These are phyloP conservation scores for Geotrichum phurueaensis DNA, from an alignment of 1,139 yeast species.

Conservation along the genomic window DNA sequence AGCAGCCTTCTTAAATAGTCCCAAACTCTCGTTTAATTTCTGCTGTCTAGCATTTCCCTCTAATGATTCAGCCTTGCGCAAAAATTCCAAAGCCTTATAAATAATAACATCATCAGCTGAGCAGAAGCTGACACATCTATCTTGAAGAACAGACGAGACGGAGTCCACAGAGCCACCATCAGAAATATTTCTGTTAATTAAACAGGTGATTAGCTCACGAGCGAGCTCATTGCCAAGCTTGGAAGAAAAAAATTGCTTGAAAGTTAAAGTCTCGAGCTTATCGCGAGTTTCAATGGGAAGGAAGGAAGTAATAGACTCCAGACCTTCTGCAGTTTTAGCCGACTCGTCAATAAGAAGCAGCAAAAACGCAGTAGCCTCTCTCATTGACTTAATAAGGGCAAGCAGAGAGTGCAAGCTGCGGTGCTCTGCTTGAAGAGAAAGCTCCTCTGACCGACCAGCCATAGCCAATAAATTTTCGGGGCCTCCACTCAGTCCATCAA, in stretches of 20 bases:
- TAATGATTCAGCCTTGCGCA: constrained; percentile 60
- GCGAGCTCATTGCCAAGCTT: constrained; percentile 57
- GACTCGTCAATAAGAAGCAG: constrained; percentile 77
- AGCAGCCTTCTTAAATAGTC: constrained; percentile 72
- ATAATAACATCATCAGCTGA: constrained; percentile 90
- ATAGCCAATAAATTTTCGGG: constrained; percentile 28
- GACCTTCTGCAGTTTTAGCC: constrained; percentile 34
- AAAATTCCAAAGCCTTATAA: constrained; percentile 87
- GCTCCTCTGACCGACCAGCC: constrained; percentile 41
- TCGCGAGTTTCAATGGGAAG: constrained; percentile 61
- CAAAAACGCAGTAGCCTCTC: constrained; percentile 85
- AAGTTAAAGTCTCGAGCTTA: constrained; percentile 60
- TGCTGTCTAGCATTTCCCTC: constrained; percentile 67
- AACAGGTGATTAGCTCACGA: constrained; percentile 79
- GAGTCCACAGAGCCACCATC: constrained; percentile 92
- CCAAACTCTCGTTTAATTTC: constrained; percentile 69
- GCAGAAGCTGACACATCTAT: constrained; percentile 91
- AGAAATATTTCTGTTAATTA: constrained; percentile 79
- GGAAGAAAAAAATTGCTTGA: constrained; percentile 73
- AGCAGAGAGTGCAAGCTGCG: constrained; percentile 78
- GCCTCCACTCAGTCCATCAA: constrained; percentile 39
- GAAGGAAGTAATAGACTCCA: constrained; percentile 64
- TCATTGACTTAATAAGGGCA: constrained; percentile 68
- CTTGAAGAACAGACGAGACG: constrained; percentile 82
- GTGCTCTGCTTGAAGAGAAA: constrained; percentile 85